Conservation (phyloP, 163 green algal genomes). For the Volvox carteri region DNA sequence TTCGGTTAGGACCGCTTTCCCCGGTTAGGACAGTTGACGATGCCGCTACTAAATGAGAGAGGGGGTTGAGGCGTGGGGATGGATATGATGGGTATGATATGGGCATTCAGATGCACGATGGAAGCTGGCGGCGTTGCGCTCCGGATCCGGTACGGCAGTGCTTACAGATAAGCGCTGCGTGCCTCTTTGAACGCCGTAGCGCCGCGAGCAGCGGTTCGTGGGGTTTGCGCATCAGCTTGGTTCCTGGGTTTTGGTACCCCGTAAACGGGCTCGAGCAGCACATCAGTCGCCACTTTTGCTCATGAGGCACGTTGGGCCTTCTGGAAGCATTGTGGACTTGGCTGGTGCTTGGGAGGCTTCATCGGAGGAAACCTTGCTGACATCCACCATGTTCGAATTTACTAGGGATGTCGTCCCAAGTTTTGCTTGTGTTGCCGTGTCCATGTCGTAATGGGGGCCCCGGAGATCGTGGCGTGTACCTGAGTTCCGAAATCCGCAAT, state of each 20-base stretch:
- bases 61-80: background rate
- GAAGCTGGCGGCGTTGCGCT: background rate
- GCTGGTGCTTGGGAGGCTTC: background rate
- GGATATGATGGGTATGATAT: background rate
- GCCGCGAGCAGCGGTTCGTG: background rate
- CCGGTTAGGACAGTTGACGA: slow-evolving; percentile 18
- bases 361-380: background rate
- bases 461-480: background rate
- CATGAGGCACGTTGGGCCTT: too few species aligned
- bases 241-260: background rate
- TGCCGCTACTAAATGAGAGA: too few species aligned
- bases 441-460: background rate
- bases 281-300: background rate
- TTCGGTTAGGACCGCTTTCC: background rate
- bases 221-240: background rate
- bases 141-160: background rate
- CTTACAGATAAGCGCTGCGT: background rate
- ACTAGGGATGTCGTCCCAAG: background rate
- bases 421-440: background rate
- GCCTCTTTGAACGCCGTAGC: background rate
- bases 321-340: too few species aligned
- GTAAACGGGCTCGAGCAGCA: background rate
- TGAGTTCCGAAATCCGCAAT: background rate
- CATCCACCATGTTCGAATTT: background rate
- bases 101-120: slow-evolving; percentile 24